These are phyloP conservation scores for Claviceps sp. DNA, from an alignment of 2,329 filamentous ascomycete species.

Conservation along the genomic window DNA sequence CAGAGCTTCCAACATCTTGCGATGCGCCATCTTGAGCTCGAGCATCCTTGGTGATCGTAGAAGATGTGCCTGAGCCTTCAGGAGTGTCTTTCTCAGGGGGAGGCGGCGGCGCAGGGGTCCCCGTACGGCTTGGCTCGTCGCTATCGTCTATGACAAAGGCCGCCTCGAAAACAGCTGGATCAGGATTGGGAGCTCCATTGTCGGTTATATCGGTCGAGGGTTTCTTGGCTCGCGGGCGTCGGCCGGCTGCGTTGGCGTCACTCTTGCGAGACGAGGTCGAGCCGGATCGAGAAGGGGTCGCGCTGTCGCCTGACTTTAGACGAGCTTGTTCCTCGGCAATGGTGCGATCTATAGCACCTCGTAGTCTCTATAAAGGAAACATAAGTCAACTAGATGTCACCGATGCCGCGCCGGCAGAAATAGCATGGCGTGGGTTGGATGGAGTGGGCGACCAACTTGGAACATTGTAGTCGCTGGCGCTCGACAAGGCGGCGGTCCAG, in stretches of 20 bases:
- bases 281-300: constrained; percentile 25
- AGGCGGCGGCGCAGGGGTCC: constrained; percentile 38
- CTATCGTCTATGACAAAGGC: constrained; percentile 81
- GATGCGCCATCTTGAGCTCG: constrained; percentile 13
- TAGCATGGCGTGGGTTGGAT: background rate
- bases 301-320: constrained; percentile 42
- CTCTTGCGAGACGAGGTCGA: constrained; percentile 26
- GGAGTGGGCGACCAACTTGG: constrained; percentile 14
- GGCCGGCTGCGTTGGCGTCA: constrained; percentile 18
- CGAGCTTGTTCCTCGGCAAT: constrained; percentile 88
- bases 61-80: constrained; percentile 8
- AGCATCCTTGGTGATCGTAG: constrained; percentile 7
- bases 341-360: constrained; percentile 71
- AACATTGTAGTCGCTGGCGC: constrained; percentile 14
- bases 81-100: constrained; percentile 21
- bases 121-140: constrained; percentile 50
- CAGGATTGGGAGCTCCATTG: constrained; percentile 41
- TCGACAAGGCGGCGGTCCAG: background rate
- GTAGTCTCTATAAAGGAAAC: constrained; percentile 42
- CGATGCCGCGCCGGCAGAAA: background rate
- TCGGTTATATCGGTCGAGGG: constrained; percentile 23
- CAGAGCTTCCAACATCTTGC: constrained; percentile 8
- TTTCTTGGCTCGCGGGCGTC: constrained; percentile 27
- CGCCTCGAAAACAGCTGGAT: constrained; percentile 77
- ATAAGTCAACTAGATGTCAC: background rate